Percentiles rank a stretch among this genome's conserved stretches.
phyloP scores from a whole-genome alignment of 768 basidiomycete genomes.

The Cystoderma amianthinum region DNA sequence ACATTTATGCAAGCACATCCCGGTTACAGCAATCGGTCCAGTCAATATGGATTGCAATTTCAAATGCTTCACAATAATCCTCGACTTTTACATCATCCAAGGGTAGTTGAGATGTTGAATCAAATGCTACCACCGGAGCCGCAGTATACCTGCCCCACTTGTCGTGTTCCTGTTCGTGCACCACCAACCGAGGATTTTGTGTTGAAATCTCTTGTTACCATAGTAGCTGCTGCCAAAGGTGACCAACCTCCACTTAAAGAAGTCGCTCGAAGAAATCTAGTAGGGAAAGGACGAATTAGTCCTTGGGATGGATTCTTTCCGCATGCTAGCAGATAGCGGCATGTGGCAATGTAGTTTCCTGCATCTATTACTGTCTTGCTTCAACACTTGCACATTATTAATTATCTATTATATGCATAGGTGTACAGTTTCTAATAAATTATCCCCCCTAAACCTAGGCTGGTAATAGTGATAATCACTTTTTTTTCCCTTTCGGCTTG shows the following conservation, averaged over 20 bases:
- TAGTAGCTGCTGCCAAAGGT: conserved; percentile 40
- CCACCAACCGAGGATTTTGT: conserved; percentile 56
- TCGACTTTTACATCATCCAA: conserved; percentile 10
- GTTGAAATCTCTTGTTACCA: conserved; percentile 49
- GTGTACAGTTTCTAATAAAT: too few relatives aligned
- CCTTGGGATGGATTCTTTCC: conserved; percentile 47
- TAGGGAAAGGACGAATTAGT: too few relatives aligned
- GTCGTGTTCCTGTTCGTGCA: conserved; percentile 39
- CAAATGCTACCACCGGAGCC: conserved; percentile 31
- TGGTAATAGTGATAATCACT: too few relatives aligned
- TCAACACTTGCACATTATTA: background rate
- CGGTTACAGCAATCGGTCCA: conserved; percentile 26
- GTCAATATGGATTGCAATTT: conserved; percentile 9
- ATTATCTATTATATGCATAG: background rate
- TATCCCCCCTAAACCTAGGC: too few relatives aligned
- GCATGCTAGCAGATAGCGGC: background rate
- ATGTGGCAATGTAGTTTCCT: background rate
- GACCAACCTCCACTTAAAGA: conserved; percentile 33
- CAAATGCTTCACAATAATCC: conserved; percentile 2
- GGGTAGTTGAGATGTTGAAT: conserved; percentile 17
- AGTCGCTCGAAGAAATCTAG: conserved; percentile 6
- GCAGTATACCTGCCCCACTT: conserved; percentile 62
- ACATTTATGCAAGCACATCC: conserved; percentile 45
- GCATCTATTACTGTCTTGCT: background rate
- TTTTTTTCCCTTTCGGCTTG: conserved; percentile 37